These are phyloP conservation scores for Colletotrichum sp. DNA, from an alignment of 2,329 filamentous ascomycete genomes.

Conservation along the genomic window DNA sequence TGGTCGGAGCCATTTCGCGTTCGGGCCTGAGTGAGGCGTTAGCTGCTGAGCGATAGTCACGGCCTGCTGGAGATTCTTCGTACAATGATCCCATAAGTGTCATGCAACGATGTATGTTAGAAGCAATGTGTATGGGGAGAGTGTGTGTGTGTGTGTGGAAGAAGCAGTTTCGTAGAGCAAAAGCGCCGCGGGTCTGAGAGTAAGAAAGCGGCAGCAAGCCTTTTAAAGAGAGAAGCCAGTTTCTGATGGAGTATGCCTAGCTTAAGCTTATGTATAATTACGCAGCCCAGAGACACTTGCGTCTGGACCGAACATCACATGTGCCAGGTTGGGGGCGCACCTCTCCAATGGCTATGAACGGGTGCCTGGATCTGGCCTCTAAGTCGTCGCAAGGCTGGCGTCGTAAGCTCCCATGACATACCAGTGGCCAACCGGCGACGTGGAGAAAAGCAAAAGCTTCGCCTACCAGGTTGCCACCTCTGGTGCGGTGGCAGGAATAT, in stretches of 20 bases:
- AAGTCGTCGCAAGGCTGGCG: constrained; percentile 19
- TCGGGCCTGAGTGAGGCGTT: constrained; percentile 17
- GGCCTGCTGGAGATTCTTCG: constrained; percentile 8
- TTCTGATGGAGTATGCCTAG: neutral
- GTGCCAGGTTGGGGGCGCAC: neutral
- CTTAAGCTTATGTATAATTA: constrained; percentile 17
- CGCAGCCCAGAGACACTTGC: neutral
- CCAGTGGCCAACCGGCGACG: neutral
- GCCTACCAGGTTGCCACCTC: constrained; percentile 7
- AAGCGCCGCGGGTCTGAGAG: neutral
- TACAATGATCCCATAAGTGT: constrained; percentile 21
- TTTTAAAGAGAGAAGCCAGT: neutral
- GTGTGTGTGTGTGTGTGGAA: neutral
- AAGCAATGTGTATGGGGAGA: neutral
- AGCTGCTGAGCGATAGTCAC: constrained; percentile 9
- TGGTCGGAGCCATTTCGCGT: constrained; percentile 40
- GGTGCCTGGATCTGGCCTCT: constrained; percentile 19
- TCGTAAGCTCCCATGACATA: constrained; percentile 17
- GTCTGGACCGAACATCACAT: constrained; percentile 17
- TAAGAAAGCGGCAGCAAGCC: neutral
- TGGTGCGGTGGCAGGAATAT: neutral
- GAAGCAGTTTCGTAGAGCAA: neutral
- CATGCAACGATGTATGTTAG: neutral
- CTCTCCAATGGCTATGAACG: neutral
- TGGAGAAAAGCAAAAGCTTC: constrained; percentile 12